These are phyloP conservation scores for Hevea brasiliensis DNA, from an alignment of 345 rosid genomes.

Conservation along the genomic window DNA sequence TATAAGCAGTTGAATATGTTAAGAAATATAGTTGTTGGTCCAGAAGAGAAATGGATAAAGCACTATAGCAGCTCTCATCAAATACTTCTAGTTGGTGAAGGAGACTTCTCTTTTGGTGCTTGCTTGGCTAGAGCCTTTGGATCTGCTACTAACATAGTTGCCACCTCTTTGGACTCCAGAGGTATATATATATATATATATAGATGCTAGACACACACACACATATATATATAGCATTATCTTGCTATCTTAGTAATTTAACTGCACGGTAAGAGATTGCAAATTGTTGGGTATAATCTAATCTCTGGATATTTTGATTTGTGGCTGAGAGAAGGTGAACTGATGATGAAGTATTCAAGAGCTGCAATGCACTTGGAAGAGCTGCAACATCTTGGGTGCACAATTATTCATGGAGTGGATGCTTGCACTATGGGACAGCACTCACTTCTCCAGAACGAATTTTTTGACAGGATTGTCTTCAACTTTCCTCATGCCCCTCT, in stretches of 20 bases:
- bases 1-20: too few species aligned
- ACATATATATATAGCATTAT: too few species aligned
- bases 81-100: constrained; percentile 57
- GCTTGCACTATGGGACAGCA: constrained; percentile 26
- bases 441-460: neutral
- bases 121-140: constrained; percentile 53
- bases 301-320: too few species aligned
- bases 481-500: constrained; percentile 40
- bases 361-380: constrained; percentile 21
- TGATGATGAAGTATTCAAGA: constrained; percentile 7
- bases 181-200: constrained; percentile 5
- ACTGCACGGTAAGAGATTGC: too few species aligned
- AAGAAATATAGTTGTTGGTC: neutral
- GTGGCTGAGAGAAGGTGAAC: neutral
- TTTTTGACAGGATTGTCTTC: constrained; percentile 31
- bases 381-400: constrained; percentile 24
- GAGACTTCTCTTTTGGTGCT: constrained; percentile 53
- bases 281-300: too few species aligned
- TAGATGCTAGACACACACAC: too few species aligned
- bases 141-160: constrained; percentile 44
- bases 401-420: constrained; percentile 30
- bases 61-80: constrained; percentile 41
- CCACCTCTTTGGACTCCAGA: constrained; percentile 48
- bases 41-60: constrained; percentile 33
- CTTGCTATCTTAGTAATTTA: too few species aligned